Conservation (phyloP, 441 rosid genomes). For the Croton laevigatus region DNA sequence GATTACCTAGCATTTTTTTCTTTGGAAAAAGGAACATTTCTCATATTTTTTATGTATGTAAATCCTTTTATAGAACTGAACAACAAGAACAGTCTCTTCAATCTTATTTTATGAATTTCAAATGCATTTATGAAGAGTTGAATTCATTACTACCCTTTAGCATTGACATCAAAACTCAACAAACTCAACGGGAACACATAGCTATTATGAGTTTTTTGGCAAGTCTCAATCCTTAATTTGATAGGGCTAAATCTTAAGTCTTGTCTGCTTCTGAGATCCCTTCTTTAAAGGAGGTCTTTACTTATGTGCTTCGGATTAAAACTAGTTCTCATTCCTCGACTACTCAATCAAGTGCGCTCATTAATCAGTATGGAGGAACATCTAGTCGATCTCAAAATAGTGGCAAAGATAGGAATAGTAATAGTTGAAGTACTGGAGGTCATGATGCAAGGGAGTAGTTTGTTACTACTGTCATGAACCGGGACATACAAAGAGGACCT, state of each 20-base stretch:
- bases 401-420: too few species aligned
- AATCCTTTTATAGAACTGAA: background rate
- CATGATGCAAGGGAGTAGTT: too few species aligned
- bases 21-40: background rate
- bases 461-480: slow-evolving; percentile 1
- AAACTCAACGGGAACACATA: too few species aligned
- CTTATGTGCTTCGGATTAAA: background rate
- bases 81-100: background rate
- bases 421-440: too few species aligned
- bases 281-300: background rate
- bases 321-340: too few species aligned
- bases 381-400: too few species aligned
- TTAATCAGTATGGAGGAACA: too few species aligned
- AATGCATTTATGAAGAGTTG: too few species aligned
- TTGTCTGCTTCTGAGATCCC: background rate
- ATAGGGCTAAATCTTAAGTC: background rate
- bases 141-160: background rate
- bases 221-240: too few species aligned
- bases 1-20: background rate
- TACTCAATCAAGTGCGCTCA: background rate
- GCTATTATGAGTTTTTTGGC: too few species aligned
- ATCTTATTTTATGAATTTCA: slow-evolving; percentile 5
- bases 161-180: too few species aligned
- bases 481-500: background rate
- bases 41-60: background rate